Conservation (phyloP, 148 eudicot genomes). For the Talinum fruticosum region DNA sequence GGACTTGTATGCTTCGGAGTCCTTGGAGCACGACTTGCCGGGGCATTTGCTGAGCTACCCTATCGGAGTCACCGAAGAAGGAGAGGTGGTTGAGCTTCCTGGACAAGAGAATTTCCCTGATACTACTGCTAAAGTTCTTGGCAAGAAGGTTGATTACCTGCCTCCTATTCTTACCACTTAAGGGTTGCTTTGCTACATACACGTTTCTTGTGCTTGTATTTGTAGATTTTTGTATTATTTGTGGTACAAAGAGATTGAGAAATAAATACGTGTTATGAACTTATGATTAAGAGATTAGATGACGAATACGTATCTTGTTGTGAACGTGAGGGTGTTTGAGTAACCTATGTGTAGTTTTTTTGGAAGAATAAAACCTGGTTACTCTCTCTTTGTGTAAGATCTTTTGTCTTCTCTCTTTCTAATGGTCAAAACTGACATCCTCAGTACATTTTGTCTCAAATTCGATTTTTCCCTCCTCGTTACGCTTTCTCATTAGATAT, state of each 20-base stretch:
- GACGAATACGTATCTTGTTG: too few species aligned
- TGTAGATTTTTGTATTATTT: background rate
- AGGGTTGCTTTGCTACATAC: background rate
- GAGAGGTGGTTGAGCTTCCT: slow-evolving; percentile 37
- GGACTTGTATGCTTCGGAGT: slow-evolving; percentile 36
- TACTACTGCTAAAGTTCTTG: slow-evolving; percentile 34
- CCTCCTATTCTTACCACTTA: slow-evolving; percentile 40
- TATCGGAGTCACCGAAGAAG: slow-evolving; percentile 28
- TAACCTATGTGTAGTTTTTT: background rate
- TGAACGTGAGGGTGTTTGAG: background rate
- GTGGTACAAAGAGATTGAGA: too few species aligned
- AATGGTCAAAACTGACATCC: too few species aligned
- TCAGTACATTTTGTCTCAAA: too few species aligned
- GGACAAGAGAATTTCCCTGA: slow-evolving; percentile 34
- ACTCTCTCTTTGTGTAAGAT: background rate
- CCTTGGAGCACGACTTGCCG: slow-evolving; percentile 35
- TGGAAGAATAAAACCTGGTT: background rate
- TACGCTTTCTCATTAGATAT: too few species aligned
- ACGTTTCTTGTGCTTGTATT: background rate
- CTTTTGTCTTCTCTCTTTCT: too few species aligned
- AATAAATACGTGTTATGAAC: too few species aligned
- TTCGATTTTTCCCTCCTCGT: too few species aligned
- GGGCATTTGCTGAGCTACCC: slow-evolving; percentile 48
- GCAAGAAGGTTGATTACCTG: slow-evolving; percentile 27
- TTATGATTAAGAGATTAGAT: too few species aligned